Conservation (phyloP, 2,329 filamentous ascomycete species). For the Phialophora verrucosa region DNA sequence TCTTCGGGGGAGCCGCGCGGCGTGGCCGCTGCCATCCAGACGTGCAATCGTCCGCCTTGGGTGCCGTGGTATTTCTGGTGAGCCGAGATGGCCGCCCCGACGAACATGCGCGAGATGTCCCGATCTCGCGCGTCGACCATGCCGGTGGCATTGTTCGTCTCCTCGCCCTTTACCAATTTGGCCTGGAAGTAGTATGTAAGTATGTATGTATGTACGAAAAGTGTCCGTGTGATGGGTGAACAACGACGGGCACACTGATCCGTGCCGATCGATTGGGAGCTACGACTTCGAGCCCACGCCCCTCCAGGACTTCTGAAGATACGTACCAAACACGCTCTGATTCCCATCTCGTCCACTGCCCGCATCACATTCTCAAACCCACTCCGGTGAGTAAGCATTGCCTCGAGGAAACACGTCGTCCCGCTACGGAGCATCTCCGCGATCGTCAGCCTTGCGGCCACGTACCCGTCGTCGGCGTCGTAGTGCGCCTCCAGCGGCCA, state of each 20-base stretch:
- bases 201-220: too few relatives aligned
- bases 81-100: slow-evolving; percentile 37
- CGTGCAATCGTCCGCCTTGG: slow-evolving; percentile 51
- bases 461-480: slow-evolving; percentile 44
- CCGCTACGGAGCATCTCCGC: slow-evolving; percentile 49
- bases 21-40: slow-evolving; percentile 57
- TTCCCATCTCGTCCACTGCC: slow-evolving; percentile 45
- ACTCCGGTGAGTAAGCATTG: slow-evolving; percentile 44
- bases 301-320: not conserved
- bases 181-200: slow-evolving; percentile 19
- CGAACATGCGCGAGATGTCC: slow-evolving; percentile 42
- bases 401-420: slow-evolving; percentile 48
- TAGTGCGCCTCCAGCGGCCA: slow-evolving; percentile 48
- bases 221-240: too few relatives aligned
- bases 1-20: slow-evolving; percentile 52
- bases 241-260: too few relatives aligned
- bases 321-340: slow-evolving; percentile 43
- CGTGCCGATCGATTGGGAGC: too few relatives aligned
- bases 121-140: slow-evolving; percentile 42
- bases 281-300: too few relatives aligned
- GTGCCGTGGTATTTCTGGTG: slow-evolving; percentile 39
- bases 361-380: slow-evolving; percentile 42
- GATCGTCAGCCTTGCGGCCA: slow-evolving; percentile 45
- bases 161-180: slow-evolving; percentile 33
- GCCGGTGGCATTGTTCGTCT: slow-evolving; percentile 21